A percentile compares a stretch with the other conserved stretches of the same genome.
Evolutionary conservation across 129 eudicot species (phyloP).

Genomic region (Tagetes patula): DNA sequence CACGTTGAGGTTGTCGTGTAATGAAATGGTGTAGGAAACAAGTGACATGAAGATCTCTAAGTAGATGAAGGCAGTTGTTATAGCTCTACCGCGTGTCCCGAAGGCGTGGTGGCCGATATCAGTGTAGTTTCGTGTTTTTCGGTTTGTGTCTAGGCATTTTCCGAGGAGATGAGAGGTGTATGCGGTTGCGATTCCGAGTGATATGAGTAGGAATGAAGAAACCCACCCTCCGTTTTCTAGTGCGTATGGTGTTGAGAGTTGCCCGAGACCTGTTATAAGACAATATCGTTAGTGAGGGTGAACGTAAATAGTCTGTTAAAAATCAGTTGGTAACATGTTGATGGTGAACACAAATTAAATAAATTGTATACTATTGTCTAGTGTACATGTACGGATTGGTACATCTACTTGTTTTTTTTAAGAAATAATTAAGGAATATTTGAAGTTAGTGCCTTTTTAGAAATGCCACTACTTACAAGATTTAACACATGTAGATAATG

Average conservation of each 20-base stretch:
- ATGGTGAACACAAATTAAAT: too few relatives aligned
- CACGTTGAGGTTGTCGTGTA: slow-evolving; percentile 74
- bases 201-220: slow-evolving; percentile 58
- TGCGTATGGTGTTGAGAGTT: slow-evolving; percentile 82
- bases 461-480: too few relatives aligned
- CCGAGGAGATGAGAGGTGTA: slow-evolving; percentile 76
- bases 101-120: slow-evolving; percentile 75
- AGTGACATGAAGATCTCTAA: slow-evolving; percentile 88
- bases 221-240: slow-evolving; percentile 86
- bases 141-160: slow-evolving; percentile 59
- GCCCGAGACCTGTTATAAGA: slow-evolving; percentile 67
- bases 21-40: slow-evolving; percentile 89
- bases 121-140: slow-evolving; percentile 59
- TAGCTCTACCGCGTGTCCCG: slow-evolving; percentile 54
- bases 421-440: too few relatives aligned
- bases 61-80: slow-evolving; percentile 63
- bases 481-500: too few relatives aligned
- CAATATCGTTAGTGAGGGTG: neutral
- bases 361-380: too few relatives aligned
- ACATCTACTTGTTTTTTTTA: too few relatives aligned
- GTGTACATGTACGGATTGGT: too few relatives aligned
- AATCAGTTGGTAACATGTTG: too few relatives aligned
- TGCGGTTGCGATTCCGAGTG: slow-evolving; percentile 58
- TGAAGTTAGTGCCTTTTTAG: too few relatives aligned
- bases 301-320: too few relatives aligned